Evolutionary conservation across 495 filamentous ascomycete genomes (phyloP), one percentile per base, ranked within the genome.

Genomic region (Lophiostoma macrostomum): DNA sequence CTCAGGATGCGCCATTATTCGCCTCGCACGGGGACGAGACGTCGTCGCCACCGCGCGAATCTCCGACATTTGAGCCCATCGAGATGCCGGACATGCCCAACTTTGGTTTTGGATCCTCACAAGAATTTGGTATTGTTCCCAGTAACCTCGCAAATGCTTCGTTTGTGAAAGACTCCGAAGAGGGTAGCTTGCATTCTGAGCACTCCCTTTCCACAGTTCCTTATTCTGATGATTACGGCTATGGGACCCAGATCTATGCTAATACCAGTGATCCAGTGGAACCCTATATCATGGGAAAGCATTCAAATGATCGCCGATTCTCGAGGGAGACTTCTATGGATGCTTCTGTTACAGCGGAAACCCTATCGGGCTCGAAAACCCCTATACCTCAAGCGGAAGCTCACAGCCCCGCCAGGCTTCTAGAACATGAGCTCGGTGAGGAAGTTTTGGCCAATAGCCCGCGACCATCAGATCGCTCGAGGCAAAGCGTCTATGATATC

Each of bases 171-270:
- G 50, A 60, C 25, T 60, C 56, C 1, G 43, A 49, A 39, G 56
- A 60, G 13, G 56, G 34, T 23, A 54, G 50, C 27, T 19, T 54
- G 18, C 49, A 54, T 25, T 60, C 56, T 18, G 56, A 53, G 25
- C 41, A 49, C 14, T 54, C 56, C 10, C 4, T 54, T 12, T 53
- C 56, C 20, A 60, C 56, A 10, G 16, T 24, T 19, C 55, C 20
- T 8, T 46, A 24, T 31, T 58, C 55, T 13, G 53, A 57, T 18
- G 53, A 57, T 36, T 28, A 55, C 27, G 29, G n/a, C 4, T 23
- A 39, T 31, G 42, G 22, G 24, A 41, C 38, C 5, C 38, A 42
- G 20, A 14, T 22, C 1, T 50, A 50, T 13, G 13, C 35, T 30
- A 22, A 37, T n/a, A 25, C 27, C 5, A 50, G 46, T 23, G 34